phyloP scores from a whole-genome alignment of 768 basidiomycete species.

The Cubamyces lactineus region DNA sequence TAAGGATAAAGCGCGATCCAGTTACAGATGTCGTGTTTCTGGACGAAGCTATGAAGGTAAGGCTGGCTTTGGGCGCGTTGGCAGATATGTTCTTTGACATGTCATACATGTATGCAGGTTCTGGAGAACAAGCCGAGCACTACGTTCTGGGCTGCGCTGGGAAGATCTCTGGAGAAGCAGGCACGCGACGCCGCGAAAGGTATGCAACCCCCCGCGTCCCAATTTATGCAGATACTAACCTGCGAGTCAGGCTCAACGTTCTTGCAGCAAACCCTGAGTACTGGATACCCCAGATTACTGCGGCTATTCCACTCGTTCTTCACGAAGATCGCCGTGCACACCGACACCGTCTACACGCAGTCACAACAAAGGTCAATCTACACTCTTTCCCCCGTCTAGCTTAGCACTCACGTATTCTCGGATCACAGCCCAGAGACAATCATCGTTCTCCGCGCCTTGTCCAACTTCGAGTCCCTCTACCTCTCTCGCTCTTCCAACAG shows the following conservation, averaged over 20 bases:
- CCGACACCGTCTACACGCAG: conserved; percentile 89
- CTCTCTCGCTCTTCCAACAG: conserved; percentile 81
- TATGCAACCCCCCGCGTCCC: conserved; percentile 35
- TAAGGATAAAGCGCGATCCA: conserved; percentile 85
- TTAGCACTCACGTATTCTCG: background rate
- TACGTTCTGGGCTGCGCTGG: conserved; percentile 87
- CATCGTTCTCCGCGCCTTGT: conserved; percentile 80
- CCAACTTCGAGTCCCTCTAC: conserved; percentile 86
- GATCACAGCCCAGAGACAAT: conserved; percentile 86
- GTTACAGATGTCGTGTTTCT: conserved; percentile 78
- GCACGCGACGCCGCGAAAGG: conserved; percentile 81
- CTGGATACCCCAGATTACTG: conserved; percentile 84
- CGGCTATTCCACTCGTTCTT: conserved; percentile 98
- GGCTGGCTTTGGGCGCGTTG: background rate
- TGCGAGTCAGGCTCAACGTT: conserved; percentile 75
- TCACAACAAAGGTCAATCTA: conserved; percentile 76
- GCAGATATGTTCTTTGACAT: background rate
- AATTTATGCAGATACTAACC: background rate
- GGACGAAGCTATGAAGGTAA: conserved; percentile 85
- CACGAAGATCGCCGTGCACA: conserved; percentile 91
- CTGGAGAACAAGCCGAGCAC: conserved; percentile 91
- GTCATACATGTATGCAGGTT: conserved; percentile 46
- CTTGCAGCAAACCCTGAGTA: conserved; percentile 84
- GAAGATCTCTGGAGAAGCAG: conserved; percentile 80
- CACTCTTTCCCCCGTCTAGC: background rate